Evolutionary conservation across 306 rosid genomes (phyloP).

Genomic region (Vachellia collinsii): DNA sequence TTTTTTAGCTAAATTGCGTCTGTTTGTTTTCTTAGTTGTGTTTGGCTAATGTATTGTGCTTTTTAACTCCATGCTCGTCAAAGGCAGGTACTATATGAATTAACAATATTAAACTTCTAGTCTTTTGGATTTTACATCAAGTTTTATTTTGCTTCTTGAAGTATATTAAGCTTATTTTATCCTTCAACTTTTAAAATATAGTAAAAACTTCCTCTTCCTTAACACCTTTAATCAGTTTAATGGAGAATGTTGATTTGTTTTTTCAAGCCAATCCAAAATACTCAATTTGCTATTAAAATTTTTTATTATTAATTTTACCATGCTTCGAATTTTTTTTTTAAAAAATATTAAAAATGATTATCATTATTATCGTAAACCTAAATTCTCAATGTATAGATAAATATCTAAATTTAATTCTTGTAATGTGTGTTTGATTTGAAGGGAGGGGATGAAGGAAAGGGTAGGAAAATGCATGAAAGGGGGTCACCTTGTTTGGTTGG

Average conservation of each 20-base stretch:
- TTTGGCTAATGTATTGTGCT: conserved; percentile 8
- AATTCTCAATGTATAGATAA: neutral
- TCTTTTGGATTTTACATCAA: neutral
- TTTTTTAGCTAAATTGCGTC: neutral
- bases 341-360: neutral
- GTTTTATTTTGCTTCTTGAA: neutral
- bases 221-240: neutral
- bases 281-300: too few species aligned
- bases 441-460: too few species aligned
- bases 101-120: neutral
- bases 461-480: too few species aligned
- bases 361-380: neutral
- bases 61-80: neutral
- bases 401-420: neutral
- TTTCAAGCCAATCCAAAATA: neutral
- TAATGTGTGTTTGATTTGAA: too few species aligned
- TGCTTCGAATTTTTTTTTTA: neutral
- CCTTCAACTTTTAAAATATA: neutral
- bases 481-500: too few species aligned
- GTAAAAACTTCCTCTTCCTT: neutral
- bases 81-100: neutral
- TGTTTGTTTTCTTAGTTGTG: neutral
- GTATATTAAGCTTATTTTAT: neutral
- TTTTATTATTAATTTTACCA: neutral
- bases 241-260: neutral